These are phyloP conservation scores for Cicer chorassanicum DNA, from an alignment of 306 rosid genomes.

Conservation along the genomic window DNA sequence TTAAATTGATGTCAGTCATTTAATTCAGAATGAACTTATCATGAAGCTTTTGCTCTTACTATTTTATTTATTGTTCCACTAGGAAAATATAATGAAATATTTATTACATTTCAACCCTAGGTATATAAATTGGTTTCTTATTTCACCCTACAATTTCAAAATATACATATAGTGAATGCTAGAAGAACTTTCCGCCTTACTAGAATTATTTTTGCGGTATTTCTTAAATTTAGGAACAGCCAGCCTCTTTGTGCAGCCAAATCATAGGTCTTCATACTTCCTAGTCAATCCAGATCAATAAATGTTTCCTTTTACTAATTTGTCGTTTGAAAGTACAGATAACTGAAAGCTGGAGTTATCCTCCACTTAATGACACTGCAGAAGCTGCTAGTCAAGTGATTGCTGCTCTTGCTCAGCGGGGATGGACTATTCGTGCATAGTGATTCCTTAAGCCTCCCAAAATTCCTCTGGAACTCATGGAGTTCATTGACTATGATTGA, in stretches of 20 bases:
- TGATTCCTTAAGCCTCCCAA: slow-evolving; percentile 6
- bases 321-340: slow-evolving; percentile 55
- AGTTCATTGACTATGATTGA: background rate
- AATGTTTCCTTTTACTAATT: slow-evolving; percentile 3
- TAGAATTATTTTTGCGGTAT: slow-evolving; percentile 11
- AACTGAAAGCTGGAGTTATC: slow-evolving; percentile 73
- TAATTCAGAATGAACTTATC: slow-evolving; percentile 9
- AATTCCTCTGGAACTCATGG: slow-evolving; percentile 15
- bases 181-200: slow-evolving; percentile 15
- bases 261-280: background rate
- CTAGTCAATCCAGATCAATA: background rate
- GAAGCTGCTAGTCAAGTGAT: slow-evolving; percentile 72
- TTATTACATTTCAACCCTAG: slow-evolving; percentile 21
- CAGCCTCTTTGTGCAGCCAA: slow-evolving; percentile 15
- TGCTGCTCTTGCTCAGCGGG: slow-evolving; percentile 68
- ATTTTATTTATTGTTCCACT: background rate
- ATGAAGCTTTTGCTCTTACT: background rate
- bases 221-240: slow-evolving; percentile 1
- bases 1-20: slow-evolving; percentile 1
- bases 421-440: slow-evolving; percentile 68
- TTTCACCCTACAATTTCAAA: slow-evolving; percentile 17
- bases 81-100: background rate
- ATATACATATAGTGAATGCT: background rate
- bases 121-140: slow-evolving; percentile 27
- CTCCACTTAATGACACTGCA: slow-evolving; percentile 82